Conservation (phyloP, 1,284 basidiomycete genomes). For the Schizophyllum amplum region DNA sequence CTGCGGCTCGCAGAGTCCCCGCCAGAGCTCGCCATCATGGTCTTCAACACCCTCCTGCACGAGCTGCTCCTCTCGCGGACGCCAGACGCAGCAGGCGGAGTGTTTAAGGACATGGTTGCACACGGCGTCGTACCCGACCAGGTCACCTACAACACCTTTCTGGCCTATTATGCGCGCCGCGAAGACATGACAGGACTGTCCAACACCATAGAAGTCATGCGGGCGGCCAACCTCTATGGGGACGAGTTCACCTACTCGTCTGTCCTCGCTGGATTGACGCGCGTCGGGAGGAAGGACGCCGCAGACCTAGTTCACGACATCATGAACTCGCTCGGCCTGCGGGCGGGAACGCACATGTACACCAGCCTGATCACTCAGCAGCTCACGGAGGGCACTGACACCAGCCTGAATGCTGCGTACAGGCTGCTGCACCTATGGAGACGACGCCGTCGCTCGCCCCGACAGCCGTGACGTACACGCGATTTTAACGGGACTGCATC, state of each 20-base stretch:
- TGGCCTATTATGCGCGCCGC: conserved; percentile 54
- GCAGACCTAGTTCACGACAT: conserved; percentile 51
- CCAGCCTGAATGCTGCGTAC: conserved; percentile 55
- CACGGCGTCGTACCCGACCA: conserved; percentile 59
- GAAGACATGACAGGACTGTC: conserved; percentile 56
- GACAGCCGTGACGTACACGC: conserved; percentile 71
- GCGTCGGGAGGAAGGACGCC: conserved; percentile 59
- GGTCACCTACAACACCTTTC: conserved; percentile 71
- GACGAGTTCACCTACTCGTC: conserved; percentile 80
- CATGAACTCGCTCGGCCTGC: conserved; percentile 68
- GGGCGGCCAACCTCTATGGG: conserved; percentile 43
- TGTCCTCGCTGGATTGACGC: conserved; percentile 66
- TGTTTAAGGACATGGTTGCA: conserved; percentile 41
- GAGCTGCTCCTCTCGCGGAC: conserved; percentile 43
- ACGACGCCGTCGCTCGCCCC: conserved; percentile 43
- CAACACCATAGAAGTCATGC: conserved; percentile 45
- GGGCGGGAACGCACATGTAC: conserved; percentile 66
- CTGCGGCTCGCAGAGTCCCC: conserved; percentile 14
- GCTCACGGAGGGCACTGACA: conserved; percentile 43
- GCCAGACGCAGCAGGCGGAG: conserved; percentile 32
- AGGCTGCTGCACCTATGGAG: conserved; percentile 68
- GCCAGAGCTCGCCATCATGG: conserved; percentile 23
- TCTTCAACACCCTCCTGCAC: conserved; percentile 61
- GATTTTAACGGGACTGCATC: conserved; percentile 54
- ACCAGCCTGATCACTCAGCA: conserved; percentile 70